A percentile compares a stretch with the other conserved stretches of the same genome.
phyloP scores from a whole-genome alignment of 225 moss, liverwort and hornwort genomes.

The Lunularia cruciata region DNA sequence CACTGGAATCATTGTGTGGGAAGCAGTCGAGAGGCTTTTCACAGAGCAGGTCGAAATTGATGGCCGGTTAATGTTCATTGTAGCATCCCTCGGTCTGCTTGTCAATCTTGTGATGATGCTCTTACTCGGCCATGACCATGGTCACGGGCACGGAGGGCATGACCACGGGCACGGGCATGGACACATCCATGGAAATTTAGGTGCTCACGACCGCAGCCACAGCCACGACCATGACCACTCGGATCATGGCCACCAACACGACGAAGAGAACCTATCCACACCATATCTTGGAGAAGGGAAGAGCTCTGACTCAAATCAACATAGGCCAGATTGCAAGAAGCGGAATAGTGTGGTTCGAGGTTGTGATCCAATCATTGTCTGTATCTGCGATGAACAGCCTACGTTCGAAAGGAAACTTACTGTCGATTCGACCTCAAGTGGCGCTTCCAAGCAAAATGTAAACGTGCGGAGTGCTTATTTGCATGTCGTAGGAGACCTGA shows the following conservation, averaged over 20 bases:
- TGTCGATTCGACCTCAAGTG: constrained; percentile 30
- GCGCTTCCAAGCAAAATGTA: constrained; percentile 46
- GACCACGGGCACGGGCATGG: constrained; percentile 26
- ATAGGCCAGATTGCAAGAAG: constrained; percentile 35
- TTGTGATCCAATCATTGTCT: constrained; percentile 29
- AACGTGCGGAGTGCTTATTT: constrained; percentile 88
- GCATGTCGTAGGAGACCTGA: constrained; percentile 82
- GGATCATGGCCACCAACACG: neutral
- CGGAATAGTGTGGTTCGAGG: constrained; percentile 25
- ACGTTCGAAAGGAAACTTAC: constrained; percentile 18
- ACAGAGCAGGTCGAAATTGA: constrained; percentile 51
- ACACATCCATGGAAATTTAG: constrained; percentile 20
- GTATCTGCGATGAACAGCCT: constrained; percentile 36
- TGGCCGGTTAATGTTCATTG: constrained; percentile 82
- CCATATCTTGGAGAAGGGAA: neutral
- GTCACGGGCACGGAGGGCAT: constrained; percentile 47
- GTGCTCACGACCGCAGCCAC: constrained; percentile 21
- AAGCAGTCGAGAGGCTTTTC: constrained; percentile 67
- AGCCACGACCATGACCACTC: constrained; percentile 20
- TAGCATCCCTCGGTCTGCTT: constrained; percentile 67
- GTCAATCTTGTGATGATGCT: constrained; percentile 86
- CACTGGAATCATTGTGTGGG: constrained; percentile 81
- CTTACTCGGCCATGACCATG: constrained; percentile 62
- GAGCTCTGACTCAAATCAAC: constrained; percentile 12
- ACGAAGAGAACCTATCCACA: neutral